Evolutionary conservation across 768 basidiomycete species (phyloP).

Genomic region (Trametes sanguinea): DNA sequence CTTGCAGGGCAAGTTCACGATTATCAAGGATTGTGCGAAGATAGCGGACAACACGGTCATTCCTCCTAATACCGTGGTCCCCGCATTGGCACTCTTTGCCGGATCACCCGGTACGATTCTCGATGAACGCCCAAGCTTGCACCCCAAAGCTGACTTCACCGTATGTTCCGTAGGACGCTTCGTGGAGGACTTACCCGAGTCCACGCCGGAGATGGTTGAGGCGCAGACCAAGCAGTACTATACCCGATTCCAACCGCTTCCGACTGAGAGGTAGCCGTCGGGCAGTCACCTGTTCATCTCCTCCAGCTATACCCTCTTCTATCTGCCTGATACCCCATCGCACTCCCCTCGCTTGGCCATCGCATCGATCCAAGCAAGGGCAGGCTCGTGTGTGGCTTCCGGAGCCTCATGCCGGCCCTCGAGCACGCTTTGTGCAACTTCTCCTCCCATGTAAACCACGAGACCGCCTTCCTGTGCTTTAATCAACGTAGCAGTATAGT

Average conservation of each 20-base stretch:
- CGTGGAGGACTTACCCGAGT: constrained; percentile 85
- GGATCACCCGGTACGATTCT: constrained; percentile 80
- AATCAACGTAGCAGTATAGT: background rate
- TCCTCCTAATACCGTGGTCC: constrained; percentile 90
- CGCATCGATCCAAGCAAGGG: background rate
- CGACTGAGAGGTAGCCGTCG: constrained; percentile 16
- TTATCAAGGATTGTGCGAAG: constrained; percentile 93
- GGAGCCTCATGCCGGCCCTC: background rate
- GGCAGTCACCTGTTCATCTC: background rate
- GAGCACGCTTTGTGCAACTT: background rate
- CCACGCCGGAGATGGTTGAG: constrained; percentile 91
- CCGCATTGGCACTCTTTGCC: constrained; percentile 79
- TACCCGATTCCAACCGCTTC: constrained; percentile 57
- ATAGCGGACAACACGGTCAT: constrained; percentile 89
- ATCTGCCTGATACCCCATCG: constrained; percentile 5
- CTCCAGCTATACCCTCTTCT: constrained; percentile 9
- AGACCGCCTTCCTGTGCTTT: background rate
- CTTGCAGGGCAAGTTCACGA: constrained; percentile 90
- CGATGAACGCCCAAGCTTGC: background rate
- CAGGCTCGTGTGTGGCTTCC: background rate
- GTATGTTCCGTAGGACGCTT: constrained; percentile 61
- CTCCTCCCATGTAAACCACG: background rate
- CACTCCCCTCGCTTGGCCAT: background rate
- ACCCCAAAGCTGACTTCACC: background rate
- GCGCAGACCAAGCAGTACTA: constrained; percentile 84